Evolutionary conservation across 2,329 filamentous ascomycete species (phyloP).

Genomic region (Phialemonium atrogriseum): DNA sequence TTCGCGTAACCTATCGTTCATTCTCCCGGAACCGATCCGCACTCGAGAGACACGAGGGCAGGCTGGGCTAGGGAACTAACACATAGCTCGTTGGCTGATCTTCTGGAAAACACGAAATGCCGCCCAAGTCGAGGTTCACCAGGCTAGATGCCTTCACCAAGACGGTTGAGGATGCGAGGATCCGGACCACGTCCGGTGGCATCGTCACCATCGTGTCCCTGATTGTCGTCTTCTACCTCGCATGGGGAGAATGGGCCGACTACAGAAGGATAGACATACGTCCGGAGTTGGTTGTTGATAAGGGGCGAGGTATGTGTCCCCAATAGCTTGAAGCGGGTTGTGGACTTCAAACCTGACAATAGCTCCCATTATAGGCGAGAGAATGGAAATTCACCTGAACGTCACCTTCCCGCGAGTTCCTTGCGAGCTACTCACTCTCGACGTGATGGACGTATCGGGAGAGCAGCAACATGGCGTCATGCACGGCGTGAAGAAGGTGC

Average conservation of each 20-base stretch:
- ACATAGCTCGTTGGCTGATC: not conserved
- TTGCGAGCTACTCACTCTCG: constrained; percentile 90
- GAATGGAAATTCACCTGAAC: constrained; percentile 99
- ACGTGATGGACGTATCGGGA: constrained; percentile 98
- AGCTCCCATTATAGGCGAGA: constrained; percentile 56
- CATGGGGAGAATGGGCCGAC: constrained; percentile 93
- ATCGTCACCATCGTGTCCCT: constrained; percentile 90
- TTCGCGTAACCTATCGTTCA: not conserved
- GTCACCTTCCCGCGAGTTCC: constrained; percentile 90
- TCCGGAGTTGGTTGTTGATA: constrained; percentile 92
- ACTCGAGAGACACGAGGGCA: not conserved
- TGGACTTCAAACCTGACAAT: constrained; percentile 14
- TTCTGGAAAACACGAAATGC: constrained; percentile 47
- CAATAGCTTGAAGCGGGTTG: not conserved
- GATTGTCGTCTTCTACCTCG: constrained; percentile 77
- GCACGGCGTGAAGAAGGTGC: constrained; percentile 87
- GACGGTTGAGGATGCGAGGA: constrained; percentile 94
- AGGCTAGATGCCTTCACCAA: constrained; percentile 98
- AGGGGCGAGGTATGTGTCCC: constrained; percentile 66
- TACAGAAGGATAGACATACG: constrained; percentile 80
- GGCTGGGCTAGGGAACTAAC: not conserved
- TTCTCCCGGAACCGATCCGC: not conserved
- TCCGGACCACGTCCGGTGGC: constrained; percentile 91
- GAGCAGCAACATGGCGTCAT: constrained; percentile 93
- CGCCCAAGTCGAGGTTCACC: constrained; percentile 87